Conservation (phyloP, 345 rosid species). For the Passiflora organensis region DNA sequence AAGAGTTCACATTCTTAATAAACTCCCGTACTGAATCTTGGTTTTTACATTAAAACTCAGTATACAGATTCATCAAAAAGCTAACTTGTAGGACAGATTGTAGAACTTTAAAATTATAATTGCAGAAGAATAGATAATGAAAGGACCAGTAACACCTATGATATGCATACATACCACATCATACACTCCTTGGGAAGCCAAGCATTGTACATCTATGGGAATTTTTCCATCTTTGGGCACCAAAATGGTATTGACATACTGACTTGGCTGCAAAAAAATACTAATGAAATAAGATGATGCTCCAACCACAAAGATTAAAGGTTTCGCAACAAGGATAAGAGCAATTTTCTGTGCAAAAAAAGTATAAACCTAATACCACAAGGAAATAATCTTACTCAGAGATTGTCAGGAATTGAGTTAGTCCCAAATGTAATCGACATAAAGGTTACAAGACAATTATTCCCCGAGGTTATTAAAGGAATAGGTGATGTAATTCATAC, state of each 20-base stretch:
- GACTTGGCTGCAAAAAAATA: constrained; percentile 57
- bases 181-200: constrained; percentile 60
- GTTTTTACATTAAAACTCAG: too few relatives aligned
- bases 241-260: constrained; percentile 70
- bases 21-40: too few relatives aligned
- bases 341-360: neutral
- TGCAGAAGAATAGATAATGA: too few relatives aligned
- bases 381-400: neutral
- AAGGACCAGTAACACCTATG: neutral
- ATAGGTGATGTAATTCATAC: too few relatives aligned
- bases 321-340: neutral
- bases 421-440: neutral
- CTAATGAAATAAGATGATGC: constrained; percentile 8
- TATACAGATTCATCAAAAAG: too few relatives aligned
- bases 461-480: too few relatives aligned
- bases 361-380: neutral
- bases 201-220: constrained; percentile 45
- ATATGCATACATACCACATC: constrained; percentile 48
- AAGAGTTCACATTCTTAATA: too few relatives aligned
- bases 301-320: neutral
- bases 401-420: neutral
- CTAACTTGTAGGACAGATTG: too few relatives aligned
- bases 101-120: too few relatives aligned
- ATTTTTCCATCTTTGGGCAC: constrained; percentile 73
- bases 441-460: too few relatives aligned